phyloP scores from a whole-genome alignment of 2,329 filamentous ascomycete genomes.

The Pseudomassariella vexata region DNA sequence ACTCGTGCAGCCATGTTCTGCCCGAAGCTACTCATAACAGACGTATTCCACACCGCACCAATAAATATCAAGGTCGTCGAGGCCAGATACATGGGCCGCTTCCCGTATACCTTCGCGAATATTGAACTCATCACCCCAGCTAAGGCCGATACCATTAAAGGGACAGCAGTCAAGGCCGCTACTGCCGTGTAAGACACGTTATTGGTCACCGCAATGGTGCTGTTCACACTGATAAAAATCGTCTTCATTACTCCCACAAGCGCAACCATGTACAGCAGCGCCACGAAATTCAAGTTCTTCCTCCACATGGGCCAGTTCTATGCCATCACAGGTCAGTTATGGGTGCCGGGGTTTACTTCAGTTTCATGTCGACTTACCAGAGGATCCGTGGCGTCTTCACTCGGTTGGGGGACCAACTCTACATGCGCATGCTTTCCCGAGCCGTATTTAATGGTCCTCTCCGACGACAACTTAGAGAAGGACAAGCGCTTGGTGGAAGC shows the following conservation, averaged over 20 bases:
- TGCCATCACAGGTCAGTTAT: constrained; percentile 5
- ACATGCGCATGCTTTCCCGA: constrained; percentile 34
- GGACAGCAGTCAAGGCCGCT: constrained; percentile 45
- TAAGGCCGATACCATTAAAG: constrained; percentile 43
- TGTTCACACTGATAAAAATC: constrained; percentile 42
- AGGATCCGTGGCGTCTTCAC: constrained; percentile 47
- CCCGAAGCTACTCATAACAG: constrained; percentile 31
- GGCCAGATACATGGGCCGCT: constrained; percentile 45
- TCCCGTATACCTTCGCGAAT: constrained; percentile 42
- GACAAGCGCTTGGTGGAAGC: constrained; percentile 30
- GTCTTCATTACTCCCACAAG: constrained; percentile 49
- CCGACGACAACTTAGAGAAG: constrained; percentile 25
- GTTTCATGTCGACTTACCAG: too few relatives aligned
- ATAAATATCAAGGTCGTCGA: constrained; percentile 40
- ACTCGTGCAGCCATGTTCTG: constrained; percentile 46
- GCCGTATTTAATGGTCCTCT: constrained; percentile 40
- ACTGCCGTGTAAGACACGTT: constrained; percentile 40
- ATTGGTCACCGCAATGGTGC: constrained; percentile 35
- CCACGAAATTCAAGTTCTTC: constrained; percentile 43
- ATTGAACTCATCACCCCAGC: constrained; percentile 37
- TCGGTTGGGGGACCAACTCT: constrained; percentile 50
- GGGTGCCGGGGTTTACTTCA: too few relatives aligned
- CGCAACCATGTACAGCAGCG: constrained; percentile 40
- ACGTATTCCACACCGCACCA: constrained; percentile 45
- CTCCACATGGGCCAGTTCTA: constrained; percentile 53